These are phyloP conservation scores for Coffea eugenioides DNA, from an alignment of 257 asterid species.

Conservation along the genomic window DNA sequence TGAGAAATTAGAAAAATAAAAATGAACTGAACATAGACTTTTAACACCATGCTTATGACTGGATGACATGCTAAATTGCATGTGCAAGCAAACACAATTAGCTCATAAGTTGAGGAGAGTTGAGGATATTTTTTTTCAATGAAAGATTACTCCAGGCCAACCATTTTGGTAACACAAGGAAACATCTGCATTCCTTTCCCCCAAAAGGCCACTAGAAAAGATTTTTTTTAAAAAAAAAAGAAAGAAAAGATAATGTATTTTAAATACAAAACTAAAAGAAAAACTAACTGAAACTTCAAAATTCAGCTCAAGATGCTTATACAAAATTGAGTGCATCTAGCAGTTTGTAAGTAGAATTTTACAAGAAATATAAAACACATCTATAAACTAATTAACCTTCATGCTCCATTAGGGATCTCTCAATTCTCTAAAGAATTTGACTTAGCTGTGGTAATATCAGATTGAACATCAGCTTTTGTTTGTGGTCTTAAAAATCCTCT, in stretches of 20 bases:
- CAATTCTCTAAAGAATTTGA: slow-evolving; percentile 21
- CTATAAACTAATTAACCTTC: slow-evolving; percentile 23
- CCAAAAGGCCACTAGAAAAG: not conserved
- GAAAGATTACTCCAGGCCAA: not conserved
- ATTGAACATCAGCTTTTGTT: slow-evolving; percentile 50
- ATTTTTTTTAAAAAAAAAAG: not conserved
- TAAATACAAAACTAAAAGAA: not conserved
- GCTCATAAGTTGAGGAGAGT: not conserved
- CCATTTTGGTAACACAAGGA: not conserved
- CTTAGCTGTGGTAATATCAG: slow-evolving; percentile 31
- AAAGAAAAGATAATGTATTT: not conserved
- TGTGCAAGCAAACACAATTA: not conserved
- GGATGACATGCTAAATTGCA: not conserved
- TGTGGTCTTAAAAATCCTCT: slow-evolving; percentile 57
- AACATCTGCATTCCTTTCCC: slow-evolving; percentile 1
- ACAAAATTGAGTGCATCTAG: slow-evolving; percentile 13
- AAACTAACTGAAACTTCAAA: slow-evolving; percentile 4
- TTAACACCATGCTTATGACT: not conserved
- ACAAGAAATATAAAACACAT: slow-evolving; percentile 30
- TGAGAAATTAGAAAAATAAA: not conserved
- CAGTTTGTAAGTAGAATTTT: not conserved
- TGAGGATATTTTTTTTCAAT: no score
- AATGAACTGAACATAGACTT: not conserved
- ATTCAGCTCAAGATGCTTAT: not conserved
- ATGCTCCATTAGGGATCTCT: slow-evolving; percentile 19